These are phyloP conservation scores for Metarhizium brunneum DNA, from an alignment of 2,329 filamentous ascomycete species.

Conservation along the genomic window DNA sequence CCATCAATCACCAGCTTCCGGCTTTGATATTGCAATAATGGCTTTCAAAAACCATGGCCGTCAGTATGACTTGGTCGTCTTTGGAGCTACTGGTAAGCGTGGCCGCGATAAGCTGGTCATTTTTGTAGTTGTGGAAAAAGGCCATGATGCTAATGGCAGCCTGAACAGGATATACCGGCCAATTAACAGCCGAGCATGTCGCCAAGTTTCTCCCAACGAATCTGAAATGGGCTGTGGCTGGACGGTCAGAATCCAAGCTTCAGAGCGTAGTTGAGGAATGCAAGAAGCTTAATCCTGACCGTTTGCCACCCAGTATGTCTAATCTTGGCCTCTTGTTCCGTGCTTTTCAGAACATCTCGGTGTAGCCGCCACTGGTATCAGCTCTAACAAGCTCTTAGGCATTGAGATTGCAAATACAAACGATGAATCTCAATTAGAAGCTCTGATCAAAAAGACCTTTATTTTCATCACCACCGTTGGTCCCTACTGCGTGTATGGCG, in stretches of 20 bases:
- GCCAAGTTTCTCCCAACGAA: conserved; percentile 60
- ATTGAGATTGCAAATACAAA: conserved; percentile 44
- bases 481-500: conserved; percentile 47
- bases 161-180: conserved; percentile 68
- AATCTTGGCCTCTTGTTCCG: conserved; percentile 1
- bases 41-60: conserved; percentile 39
- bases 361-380: neutral
- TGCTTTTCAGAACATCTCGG: neutral
- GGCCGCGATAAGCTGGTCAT: neutral
- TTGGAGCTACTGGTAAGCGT: conserved; percentile 45
- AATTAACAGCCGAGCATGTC: conserved; percentile 67
- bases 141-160: neutral
- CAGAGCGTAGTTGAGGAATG: conserved; percentile 58
- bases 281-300: conserved; percentile 57
- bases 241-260: conserved; percentile 70
- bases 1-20: neutral
- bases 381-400: conserved; percentile 18
- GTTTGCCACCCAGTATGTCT: conserved; percentile 55
- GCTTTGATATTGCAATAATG: conserved; percentile 22
- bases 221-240: conserved; percentile 80
- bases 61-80: conserved; percentile 48
- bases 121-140: neutral
- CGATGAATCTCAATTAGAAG: conserved; percentile 33
- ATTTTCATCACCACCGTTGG: conserved; percentile 51
- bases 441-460: conserved; percentile 46